Percentiles rank a stretch among this genome's conserved stretches.
Evolutionary conservation across 2,329 filamentous ascomycete genomes (phyloP).

Genomic region (Colletotrichum salicis): DNA sequence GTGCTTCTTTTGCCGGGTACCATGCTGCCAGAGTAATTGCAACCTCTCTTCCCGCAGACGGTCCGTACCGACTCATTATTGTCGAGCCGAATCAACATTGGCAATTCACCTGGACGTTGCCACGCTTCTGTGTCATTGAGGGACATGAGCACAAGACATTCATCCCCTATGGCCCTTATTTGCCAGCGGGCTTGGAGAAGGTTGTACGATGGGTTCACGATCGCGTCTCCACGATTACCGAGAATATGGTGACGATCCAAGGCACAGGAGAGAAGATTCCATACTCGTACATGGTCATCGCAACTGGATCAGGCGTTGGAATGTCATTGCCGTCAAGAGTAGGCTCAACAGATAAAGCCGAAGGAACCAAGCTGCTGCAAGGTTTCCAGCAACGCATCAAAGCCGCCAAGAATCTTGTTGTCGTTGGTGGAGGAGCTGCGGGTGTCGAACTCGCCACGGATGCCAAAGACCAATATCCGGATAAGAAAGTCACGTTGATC

Average conservation of each 20-base stretch:
- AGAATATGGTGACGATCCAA: constrained; percentile 51
- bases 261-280: constrained; percentile 55
- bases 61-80: constrained; percentile 61
- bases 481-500: constrained; percentile 66
- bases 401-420: constrained; percentile 54
- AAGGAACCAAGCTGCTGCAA: constrained; percentile 55
- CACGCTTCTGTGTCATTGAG: constrained; percentile 66
- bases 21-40: constrained; percentile 59
- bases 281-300: constrained; percentile 67
- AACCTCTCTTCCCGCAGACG: constrained; percentile 57
- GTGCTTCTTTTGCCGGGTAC: constrained; percentile 68
- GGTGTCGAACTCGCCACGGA: constrained; percentile 71
- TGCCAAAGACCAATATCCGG: constrained; percentile 64
- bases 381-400: constrained; percentile 58
- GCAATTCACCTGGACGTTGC: constrained; percentile 69
- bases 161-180: constrained; percentile 64
- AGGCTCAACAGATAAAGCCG: constrained; percentile 51
- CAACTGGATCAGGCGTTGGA: constrained; percentile 62
- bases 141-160: constrained; percentile 69
- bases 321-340: constrained; percentile 61
- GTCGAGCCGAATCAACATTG: constrained; percentile 71
- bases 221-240: constrained; percentile 51
- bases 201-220: constrained; percentile 54
- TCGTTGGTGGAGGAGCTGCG: constrained; percentile 69
- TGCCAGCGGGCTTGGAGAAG: constrained; percentile 48